Evolutionary conservation across 1,284 basidiomycete species (phyloP).

Genomic region (Ustilago sp.): DNA sequence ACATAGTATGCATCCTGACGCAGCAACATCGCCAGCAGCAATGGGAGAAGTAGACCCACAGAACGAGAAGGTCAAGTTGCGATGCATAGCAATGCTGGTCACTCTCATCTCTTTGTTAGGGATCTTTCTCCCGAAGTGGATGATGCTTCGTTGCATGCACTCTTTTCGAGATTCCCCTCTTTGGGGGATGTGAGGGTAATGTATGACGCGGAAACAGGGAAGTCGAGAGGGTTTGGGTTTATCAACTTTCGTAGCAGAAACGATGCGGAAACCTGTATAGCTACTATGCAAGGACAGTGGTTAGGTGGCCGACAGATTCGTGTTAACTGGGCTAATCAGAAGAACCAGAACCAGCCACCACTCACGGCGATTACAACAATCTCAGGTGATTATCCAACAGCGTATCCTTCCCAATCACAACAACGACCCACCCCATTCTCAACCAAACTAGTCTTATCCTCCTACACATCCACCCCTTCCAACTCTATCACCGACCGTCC

Average conservation of each 20-base stretch:
- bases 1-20: constrained; percentile 42
- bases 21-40: constrained; percentile 2
- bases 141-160: constrained; percentile 94
- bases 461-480: background rate
- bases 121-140: constrained; percentile 98
- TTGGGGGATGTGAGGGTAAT: constrained; percentile 97
- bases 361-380: constrained; percentile 3
- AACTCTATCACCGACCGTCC: constrained; percentile 1
- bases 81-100: constrained; percentile 78
- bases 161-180: constrained; percentile 92
- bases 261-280: constrained; percentile 97
- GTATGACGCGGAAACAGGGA: constrained; percentile 99
- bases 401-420: background rate
- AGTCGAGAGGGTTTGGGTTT: constrained; percentile 93
- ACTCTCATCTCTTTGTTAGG: constrained; percentile 98
- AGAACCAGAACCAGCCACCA: constrained; percentile 77
- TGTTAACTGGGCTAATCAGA: constrained; percentile 99
- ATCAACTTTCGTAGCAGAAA: constrained; percentile 94
- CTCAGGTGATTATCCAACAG: background rate
- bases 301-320: constrained; percentile 95
- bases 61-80: background rate
- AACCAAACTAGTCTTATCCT: constrained; percentile 6
- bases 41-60: background rate
- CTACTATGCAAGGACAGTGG: constrained; percentile 99
- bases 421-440: background rate